Base-by-base conservation (phyloP, 2,329 filamentous ascomycete genomes). In the Moelleriella libera region DNA sequence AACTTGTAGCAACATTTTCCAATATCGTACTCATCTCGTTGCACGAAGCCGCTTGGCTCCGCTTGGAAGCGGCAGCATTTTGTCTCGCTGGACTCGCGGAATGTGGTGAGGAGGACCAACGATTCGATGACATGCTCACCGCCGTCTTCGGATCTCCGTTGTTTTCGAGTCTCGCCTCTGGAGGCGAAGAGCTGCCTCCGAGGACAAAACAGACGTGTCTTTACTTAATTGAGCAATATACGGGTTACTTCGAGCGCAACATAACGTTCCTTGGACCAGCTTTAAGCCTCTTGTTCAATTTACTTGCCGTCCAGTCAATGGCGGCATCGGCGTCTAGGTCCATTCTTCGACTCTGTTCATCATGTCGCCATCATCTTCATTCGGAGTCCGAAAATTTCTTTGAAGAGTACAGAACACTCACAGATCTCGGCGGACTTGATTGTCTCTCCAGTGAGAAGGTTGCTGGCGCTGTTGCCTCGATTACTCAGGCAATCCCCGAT, bases 161-260 rank as follows among this genome's bases (percentile, higher is more conserved):
- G 54, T 71, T 82, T 62, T 58, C 68, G 61, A 57, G 82, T 55
- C 65, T 80, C 51, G 57, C 69, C 59, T 58, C 74, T 64, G 58
- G 69, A 45, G 60, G 72, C 51, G 62, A 66, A 3, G 63, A 68
- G 3, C 71, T 88, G 9, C 82, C 82, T 1, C 64, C 76, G 4
- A 74, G 80, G 47, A 74, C 80, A 14, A 74, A 79, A 45, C 79
- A 85, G 55, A 83, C 83, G 0, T 82, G 82, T 37, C 73, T 90
- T 31, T 74, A 76, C 43, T 64, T 86, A 41, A 79, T 90, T 41
- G 83, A 85, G 53, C 74, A 78, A 30, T 88, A 87, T 58, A 79
- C 83, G 5, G 77, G 82, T 47, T 92, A 86, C 63, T 90, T 94
- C 60, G 76, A 85, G 55, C 74, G 80, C 28, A 79, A 86, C 57